Evolutionary conservation across 108 stramenopile species (phyloP).

Genomic region (Skeletonema marinoi): DNA sequence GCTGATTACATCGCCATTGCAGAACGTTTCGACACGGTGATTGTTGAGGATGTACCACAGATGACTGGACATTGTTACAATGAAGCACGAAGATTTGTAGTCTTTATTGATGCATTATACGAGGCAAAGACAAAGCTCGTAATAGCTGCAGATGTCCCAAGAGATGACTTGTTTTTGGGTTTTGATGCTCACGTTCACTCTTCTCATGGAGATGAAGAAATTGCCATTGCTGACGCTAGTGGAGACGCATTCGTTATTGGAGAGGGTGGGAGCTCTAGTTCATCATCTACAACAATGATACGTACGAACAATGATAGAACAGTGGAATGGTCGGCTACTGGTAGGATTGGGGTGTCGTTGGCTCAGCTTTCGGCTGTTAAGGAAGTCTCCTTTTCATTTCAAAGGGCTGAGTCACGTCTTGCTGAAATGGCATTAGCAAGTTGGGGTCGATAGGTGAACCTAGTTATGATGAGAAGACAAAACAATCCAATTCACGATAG

Average conservation of each 20-base stretch:
- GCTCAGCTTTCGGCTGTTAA: slow-evolving; percentile 50
- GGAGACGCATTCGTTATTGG: slow-evolving; percentile 30
- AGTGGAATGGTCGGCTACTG: slow-evolving; percentile 56
- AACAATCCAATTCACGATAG: background rate
- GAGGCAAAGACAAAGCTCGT: slow-evolving; percentile 46
- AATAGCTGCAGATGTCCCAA: slow-evolving; percentile 32
- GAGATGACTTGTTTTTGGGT: slow-evolving; percentile 43
- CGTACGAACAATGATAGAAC: slow-evolving; percentile 14
- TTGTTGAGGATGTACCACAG: slow-evolving; percentile 32
- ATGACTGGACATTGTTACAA: slow-evolving; percentile 35
- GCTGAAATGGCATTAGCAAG: slow-evolving; percentile 36
- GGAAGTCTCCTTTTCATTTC: slow-evolving; percentile 52
- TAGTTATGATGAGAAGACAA: too few species aligned
- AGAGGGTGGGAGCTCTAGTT: slow-evolving; percentile 54
- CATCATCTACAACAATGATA: slow-evolving; percentile 45
- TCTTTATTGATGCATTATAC: slow-evolving; percentile 67
- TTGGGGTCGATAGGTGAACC: slow-evolving; percentile 17
- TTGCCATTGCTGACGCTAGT: slow-evolving; percentile 5
- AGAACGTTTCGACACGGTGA: slow-evolving; percentile 11
- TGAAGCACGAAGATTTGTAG: slow-evolving; percentile 60
- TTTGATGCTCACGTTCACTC: slow-evolving; percentile 45
- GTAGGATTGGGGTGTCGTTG: slow-evolving; percentile 47
- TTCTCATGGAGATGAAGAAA: slow-evolving; percentile 55
- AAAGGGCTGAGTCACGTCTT: slow-evolving; percentile 45
- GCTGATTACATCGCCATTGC: slow-evolving; percentile 33